A percentile compares a stretch with the other conserved stretches of the same genome.
Evolutionary conservation across 2,329 filamentous ascomycete genomes (phyloP).

Genomic region (Aspergillus fumigatus): DNA sequence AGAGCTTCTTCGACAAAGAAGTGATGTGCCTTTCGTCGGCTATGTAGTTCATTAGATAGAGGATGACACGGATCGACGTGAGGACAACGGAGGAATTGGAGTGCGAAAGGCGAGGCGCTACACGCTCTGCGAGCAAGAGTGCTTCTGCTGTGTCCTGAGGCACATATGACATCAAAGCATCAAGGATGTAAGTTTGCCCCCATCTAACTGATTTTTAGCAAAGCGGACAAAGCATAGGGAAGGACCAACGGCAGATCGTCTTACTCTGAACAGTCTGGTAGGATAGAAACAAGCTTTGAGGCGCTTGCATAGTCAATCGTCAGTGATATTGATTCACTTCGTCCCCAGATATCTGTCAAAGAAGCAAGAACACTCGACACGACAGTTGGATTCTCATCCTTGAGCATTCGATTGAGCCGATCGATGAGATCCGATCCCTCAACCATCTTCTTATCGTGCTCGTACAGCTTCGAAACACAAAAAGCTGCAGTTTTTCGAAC

Average conservation of each 20-base stretch:
- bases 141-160: conserved; percentile 88
- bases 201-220: conserved; percentile 56
- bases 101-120: conserved; percentile 91
- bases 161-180: conserved; percentile 96
- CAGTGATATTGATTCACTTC: conserved; percentile 94
- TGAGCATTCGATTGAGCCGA: conserved; percentile 78
- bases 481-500: conserved; percentile 96
- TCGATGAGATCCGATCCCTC: conserved; percentile 91
- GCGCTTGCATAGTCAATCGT: conserved; percentile 97
- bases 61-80: conserved; percentile 90
- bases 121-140: conserved; percentile 82
- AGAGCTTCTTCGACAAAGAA: conserved; percentile 83
- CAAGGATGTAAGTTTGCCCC: conserved; percentile 97
- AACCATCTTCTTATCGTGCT: conserved; percentile 86
- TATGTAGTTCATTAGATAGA: conserved; percentile 99
- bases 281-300: conserved; percentile 94
- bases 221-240: not conserved
- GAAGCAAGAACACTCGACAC: conserved; percentile 89
- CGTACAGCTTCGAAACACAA: conserved; percentile 95
- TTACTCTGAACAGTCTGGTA: conserved; percentile 95
- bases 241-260: conserved; percentile 30
- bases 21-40: conserved; percentile 84
- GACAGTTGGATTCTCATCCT: conserved; percentile 95
- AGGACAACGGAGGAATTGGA: conserved; percentile 95
- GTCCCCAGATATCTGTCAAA: conserved; percentile 97